Percentiles rank a stretch among this genome's conserved stretches.
phyloP scores from a whole-genome alignment of 2,329 filamentous ascomycete genomes.

The Huntiella abstrusa region DNA sequence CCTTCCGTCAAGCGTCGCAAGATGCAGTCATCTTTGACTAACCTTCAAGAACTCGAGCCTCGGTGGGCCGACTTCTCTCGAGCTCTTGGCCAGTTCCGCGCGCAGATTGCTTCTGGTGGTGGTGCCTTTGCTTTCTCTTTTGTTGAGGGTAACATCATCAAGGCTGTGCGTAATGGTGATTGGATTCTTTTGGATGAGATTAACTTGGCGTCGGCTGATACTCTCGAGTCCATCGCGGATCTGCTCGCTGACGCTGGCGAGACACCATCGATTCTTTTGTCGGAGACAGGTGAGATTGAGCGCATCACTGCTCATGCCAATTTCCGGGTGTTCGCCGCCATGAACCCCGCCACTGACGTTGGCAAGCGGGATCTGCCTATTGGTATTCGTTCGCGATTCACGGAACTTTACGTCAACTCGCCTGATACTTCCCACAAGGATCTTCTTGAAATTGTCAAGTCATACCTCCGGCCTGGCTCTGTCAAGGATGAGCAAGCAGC shows the following conservation, averaged over 20 bases:
- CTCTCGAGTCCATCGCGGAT: conserved; percentile 81
- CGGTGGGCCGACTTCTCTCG: conserved; percentile 68
- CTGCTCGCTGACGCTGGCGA: conserved; percentile 57
- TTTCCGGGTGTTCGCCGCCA: conserved; percentile 92
- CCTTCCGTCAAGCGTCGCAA: conserved; percentile 45
- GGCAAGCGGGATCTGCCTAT: conserved; percentile 87
- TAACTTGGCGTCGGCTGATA: conserved; percentile 87
- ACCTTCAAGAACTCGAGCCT: conserved; percentile 35
- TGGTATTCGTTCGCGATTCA: conserved; percentile 79
- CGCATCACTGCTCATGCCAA: conserved; percentile 75
- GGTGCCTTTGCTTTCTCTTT: conserved; percentile 83
- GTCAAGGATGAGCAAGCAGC: conserved; percentile 55
- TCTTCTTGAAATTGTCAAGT: conserved; percentile 69
- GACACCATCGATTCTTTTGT: conserved; percentile 66
- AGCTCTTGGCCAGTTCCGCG: conserved; percentile 59
- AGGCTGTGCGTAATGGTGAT: conserved; percentile 86
- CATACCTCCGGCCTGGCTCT: conserved; percentile 58
- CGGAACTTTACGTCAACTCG: conserved; percentile 83
- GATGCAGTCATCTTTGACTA: conserved; percentile 41
- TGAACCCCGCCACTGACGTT: conserved; percentile 97
- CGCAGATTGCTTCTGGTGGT: conserved; percentile 39
- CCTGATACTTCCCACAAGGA: conserved; percentile 78
- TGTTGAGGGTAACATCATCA: conserved; percentile 87
- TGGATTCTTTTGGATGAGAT: conserved; percentile 97
- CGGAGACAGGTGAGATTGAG: conserved; percentile 86